Conservation (phyloP, 148 eudicot genomes). For the Rhododendron simsii region DNA sequence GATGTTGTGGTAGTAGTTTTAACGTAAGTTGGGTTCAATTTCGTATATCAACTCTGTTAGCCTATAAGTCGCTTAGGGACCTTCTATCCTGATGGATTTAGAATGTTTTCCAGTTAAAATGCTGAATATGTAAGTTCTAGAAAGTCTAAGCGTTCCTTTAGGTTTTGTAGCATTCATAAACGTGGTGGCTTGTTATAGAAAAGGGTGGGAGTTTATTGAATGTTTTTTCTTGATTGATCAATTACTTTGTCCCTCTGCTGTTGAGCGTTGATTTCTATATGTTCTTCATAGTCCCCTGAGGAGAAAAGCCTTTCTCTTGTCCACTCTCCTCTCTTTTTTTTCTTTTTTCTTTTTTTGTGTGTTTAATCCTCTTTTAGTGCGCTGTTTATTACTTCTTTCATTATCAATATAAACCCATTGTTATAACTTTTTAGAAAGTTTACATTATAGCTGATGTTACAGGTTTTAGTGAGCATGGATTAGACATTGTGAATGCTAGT, state of each 20-base stretch:
- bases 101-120: background rate
- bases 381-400: background rate
- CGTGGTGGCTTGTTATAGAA: background rate
- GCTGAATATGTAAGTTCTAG: background rate
- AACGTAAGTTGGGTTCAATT: background rate
- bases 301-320: background rate
- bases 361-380: background rate
- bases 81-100: background rate
- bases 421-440: background rate
- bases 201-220: background rate
- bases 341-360: background rate
- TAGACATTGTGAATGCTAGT: no score
- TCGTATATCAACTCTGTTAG: background rate
- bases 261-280: background rate
- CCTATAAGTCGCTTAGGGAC: background rate
- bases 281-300: background rate
- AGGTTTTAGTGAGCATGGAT: no score
- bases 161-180: background rate
- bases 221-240: constrained; percentile 1
- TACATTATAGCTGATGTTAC: no score
- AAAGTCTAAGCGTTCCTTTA: background rate
- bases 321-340: background rate
- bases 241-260: background rate
- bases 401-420: background rate
- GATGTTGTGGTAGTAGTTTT: background rate